Base-by-base conservation (phyloP, 257 asterid genomes). In the Fraxinus cuspidata region DNA sequence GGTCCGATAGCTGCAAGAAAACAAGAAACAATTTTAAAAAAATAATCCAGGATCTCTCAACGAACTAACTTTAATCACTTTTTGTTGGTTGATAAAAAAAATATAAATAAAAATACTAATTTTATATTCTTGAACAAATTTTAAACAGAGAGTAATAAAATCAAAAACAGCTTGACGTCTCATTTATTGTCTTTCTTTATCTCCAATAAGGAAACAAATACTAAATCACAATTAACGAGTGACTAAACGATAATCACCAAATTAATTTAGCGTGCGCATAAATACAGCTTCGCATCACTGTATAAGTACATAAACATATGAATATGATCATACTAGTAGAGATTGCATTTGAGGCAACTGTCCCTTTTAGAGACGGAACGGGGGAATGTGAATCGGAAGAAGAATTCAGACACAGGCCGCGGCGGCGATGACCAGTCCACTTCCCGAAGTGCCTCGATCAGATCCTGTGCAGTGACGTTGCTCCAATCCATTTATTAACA, bases 401-500 rank as follows among this genome's bases (percentile, higher is more conserved):
- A 83, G 87, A 87, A 87, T 58, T 87, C 87, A 0, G 84, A 76
- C 10, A 78, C 38, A 16, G 91, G 91, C 31, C 89, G 86, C 12
- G 91, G 91, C 42, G 91, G 91, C 16, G 87, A 81, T 72, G 91
- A 85, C 91, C 91, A 85, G 74, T 87, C 91, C 19, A 87, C 91
- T 70, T 87, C 91, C 11, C 89, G 82, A 21, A 87, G 81, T 64
- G 87, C 91, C 64, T 87, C 89, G 81, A 83, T 75, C 85, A 85
- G 85, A 79, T 85, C 91, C 71, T 85, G 86, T 25, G 89, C 40
- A 10, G 96, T 92, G 23, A 95, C 98, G 83, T 85, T 95, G 70
- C 96, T 82, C 99, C 99, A 93, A 86, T 95, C 99, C 99, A 92
- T 92, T 7, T 58, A 37, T 29, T 68, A 63, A 63, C 34, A 25